These are phyloP conservation scores for Penicillium ochrochloron DNA, from an alignment of 495 filamentous ascomycete genomes.

Conservation along the genomic window DNA sequence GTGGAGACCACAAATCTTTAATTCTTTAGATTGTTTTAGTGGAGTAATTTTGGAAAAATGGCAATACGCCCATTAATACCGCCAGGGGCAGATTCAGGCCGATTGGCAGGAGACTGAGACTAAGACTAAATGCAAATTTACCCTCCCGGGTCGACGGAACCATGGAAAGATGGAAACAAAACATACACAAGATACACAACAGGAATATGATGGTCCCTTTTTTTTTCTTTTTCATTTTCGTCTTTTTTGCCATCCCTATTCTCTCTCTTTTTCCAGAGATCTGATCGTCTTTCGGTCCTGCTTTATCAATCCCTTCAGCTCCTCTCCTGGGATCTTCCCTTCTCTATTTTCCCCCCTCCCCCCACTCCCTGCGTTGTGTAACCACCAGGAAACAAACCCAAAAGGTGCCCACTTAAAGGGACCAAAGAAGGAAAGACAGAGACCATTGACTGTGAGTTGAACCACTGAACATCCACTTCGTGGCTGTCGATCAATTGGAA, in stretches of 20 bases:
- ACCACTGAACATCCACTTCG: slow-evolving; percentile 1
- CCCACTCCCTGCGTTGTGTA: slow-evolving; percentile 19
- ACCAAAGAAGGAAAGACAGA: background rate
- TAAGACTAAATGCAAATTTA: background rate
- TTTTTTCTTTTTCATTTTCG: background rate
- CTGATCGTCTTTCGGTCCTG: slow-evolving; percentile 2
- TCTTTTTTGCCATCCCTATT: slow-evolving; percentile 8
- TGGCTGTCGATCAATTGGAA: slow-evolving; percentile 6
- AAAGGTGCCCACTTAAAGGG: background rate
- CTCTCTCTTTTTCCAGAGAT: background rate
- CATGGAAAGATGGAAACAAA: slow-evolving; percentile 11
- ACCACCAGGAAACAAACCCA: slow-evolving; percentile 8
- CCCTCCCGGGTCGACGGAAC: background rate
- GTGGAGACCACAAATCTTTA: background rate
- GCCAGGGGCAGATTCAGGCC: background rate
- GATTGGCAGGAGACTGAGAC: background rate
- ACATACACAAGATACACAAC: background rate
- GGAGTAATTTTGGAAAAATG: background rate
- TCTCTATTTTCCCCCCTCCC: background rate
- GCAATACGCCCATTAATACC: background rate
- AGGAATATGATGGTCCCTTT: slow-evolving; percentile 3
- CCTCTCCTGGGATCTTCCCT: slow-evolving; percentile 1
- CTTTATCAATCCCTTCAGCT: slow-evolving; percentile 14
- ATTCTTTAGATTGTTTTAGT: background rate
- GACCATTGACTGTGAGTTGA: slow-evolving; percentile 8